Percentiles rank a stretch among this genome's conserved stretches.
Evolutionary conservation across 2,329 filamentous ascomycete genomes (phyloP).

Genomic region (Cercospora berteroae): DNA sequence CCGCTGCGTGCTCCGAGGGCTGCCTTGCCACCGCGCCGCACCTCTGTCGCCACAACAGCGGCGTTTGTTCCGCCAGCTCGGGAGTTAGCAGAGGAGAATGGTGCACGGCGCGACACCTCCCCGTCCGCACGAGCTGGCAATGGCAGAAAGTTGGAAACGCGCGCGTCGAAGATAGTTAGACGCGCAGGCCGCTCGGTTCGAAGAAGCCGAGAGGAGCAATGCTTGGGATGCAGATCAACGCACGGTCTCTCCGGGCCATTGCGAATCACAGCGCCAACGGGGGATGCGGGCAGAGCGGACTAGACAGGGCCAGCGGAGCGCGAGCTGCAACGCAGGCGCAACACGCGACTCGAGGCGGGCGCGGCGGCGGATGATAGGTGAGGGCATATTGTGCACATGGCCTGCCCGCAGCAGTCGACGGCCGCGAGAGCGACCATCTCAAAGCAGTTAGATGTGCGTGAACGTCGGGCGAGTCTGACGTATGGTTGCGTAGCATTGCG

Average conservation of each 20-base stretch:
- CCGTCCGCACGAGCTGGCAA: neutral
- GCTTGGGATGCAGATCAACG: conserved; percentile 9
- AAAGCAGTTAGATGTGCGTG: conserved; percentile 4
- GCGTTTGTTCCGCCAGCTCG: neutral
- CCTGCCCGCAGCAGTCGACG: neutral
- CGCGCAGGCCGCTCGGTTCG: conserved; percentile 5
- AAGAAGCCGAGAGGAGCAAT: conserved; percentile 11
- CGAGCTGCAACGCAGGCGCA: neutral
- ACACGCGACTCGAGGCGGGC: neutral
- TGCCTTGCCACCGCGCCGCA: neutral
- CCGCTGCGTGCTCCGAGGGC: neutral
- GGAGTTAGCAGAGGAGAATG: neutral
- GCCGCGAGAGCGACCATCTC: neutral
- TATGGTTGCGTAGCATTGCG: conserved; percentile 4
- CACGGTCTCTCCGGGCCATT: conserved; percentile 7
- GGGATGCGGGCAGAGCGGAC: conserved; percentile 5
- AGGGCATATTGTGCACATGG: neutral
- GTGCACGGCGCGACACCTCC: neutral
- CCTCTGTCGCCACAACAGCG: neutral
- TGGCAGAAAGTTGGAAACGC: neutral
- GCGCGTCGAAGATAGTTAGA: neutral
- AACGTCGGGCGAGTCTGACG: neutral
- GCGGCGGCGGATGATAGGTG: neutral
- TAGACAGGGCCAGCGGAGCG: conserved; percentile 3
- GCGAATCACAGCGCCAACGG: conserved; percentile 6